Percentiles rank a stretch among this genome's conserved stretches.
Evolutionary conservation across 2,329 filamentous ascomycete species (phyloP).

Genomic region (Acephala macrosclerotiorum): DNA sequence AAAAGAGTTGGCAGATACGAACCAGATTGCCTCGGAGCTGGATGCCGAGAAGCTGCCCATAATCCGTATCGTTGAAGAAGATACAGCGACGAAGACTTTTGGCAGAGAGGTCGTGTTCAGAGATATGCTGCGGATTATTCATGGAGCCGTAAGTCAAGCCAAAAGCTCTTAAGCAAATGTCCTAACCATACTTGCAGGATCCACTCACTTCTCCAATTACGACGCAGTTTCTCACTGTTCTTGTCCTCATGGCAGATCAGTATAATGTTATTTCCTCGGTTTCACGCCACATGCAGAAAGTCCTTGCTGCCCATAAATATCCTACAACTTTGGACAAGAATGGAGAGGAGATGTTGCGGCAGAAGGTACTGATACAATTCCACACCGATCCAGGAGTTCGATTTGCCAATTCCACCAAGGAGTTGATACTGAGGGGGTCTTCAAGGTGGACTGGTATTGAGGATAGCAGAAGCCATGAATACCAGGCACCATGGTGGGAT

Average conservation of each 20-base stretch:
- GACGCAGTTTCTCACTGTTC: slow-evolving; percentile 65
- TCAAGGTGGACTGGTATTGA: slow-evolving; percentile 47
- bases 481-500: slow-evolving; percentile 71
- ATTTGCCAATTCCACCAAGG: slow-evolving; percentile 67
- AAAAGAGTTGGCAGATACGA: slow-evolving; percentile 52
- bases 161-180: not conserved
- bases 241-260: slow-evolving; percentile 76
- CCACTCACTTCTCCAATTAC: slow-evolving; percentile 54
- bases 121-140: slow-evolving; percentile 73
- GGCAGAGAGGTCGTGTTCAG: slow-evolving; percentile 68
- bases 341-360: slow-evolving; percentile 71
- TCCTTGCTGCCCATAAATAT: slow-evolving; percentile 59
- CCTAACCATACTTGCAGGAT: slow-evolving; percentile 29
- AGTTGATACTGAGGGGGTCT: slow-evolving; percentile 72
- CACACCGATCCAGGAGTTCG: slow-evolving; percentile 68
- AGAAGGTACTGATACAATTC: slow-evolving; percentile 73
- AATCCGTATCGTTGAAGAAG: slow-evolving; percentile 71
- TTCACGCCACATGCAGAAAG: slow-evolving; percentile 58
- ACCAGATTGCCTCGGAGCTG: slow-evolving; percentile 57
- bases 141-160: slow-evolving; percentile 55
- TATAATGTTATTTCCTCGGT: slow-evolving; percentile 70
- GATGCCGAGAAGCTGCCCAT: slow-evolving; percentile 63
- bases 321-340: slow-evolving; percentile 55
- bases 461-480: slow-evolving; percentile 42
- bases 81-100: slow-evolving; percentile 67